These are phyloP conservation scores for Pythium biforme DNA, from an alignment of 352 stramenopile genomes.

Conservation along the genomic window DNA sequence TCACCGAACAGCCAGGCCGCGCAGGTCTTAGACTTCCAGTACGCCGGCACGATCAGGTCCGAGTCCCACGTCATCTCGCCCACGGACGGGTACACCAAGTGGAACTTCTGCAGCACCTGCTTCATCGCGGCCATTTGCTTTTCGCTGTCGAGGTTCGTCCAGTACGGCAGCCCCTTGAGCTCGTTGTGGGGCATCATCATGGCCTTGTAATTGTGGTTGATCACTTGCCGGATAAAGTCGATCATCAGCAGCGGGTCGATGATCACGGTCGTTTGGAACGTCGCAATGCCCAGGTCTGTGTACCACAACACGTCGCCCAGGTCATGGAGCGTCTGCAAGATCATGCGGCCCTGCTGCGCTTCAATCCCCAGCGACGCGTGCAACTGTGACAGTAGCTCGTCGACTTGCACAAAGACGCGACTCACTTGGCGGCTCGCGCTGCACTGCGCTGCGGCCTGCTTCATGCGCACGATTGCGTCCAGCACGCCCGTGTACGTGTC, in stretches of 20 bases:
- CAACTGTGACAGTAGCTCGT: background rate
- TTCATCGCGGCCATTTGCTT: constrained; percentile 21
- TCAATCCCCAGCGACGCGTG: background rate
- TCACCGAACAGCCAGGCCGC: constrained; percentile 3
- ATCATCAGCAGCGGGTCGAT: constrained; percentile 14
- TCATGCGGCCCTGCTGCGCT: background rate
- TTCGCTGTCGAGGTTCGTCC: background rate
- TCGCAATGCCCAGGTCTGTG: background rate
- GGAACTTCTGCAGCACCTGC: constrained; percentile 19
- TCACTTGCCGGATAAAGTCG: constrained; percentile 12
- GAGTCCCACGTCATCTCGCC: constrained; percentile 14
- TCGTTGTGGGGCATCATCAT: background rate
- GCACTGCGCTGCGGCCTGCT: background rate
- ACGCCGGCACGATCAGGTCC: constrained; percentile 13
- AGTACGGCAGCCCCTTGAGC: constrained; percentile 3
- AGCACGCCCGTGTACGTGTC: constrained; percentile 6
- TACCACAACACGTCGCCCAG: constrained; percentile 23
- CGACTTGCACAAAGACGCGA: background rate
- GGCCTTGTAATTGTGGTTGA: constrained; percentile 4
- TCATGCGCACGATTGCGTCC: background rate
- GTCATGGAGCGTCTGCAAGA: constrained; percentile 12
- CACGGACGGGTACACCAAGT: constrained; percentile 5
- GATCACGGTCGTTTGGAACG: background rate
- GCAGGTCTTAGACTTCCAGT: background rate
- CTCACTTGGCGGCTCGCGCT: background rate